These are phyloP conservation scores for Nidula microcarpa DNA, from an alignment of 768 basidiomycete species.

Conservation along the genomic window DNA sequence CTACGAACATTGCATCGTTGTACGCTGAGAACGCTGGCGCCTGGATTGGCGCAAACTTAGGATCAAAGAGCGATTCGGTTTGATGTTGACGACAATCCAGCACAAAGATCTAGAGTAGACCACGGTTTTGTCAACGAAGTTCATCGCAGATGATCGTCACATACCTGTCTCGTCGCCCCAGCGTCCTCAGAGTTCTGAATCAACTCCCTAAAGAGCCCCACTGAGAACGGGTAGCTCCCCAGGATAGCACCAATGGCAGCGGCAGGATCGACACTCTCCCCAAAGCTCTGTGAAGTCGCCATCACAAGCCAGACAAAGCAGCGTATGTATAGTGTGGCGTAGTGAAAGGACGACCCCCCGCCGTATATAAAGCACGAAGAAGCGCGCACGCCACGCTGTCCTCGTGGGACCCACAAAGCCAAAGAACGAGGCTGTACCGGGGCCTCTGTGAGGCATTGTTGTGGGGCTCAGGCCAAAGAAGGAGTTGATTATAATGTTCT, in stretches of 20 bases:
- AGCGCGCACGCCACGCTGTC: too few relatives aligned
- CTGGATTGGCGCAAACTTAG: slow-evolving; percentile 24
- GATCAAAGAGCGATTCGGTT: slow-evolving; percentile 16
- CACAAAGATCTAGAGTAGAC: slow-evolving; percentile 30
- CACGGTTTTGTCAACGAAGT: neutral
- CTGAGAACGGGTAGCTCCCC: slow-evolving; percentile 39
- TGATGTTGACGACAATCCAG: slow-evolving; percentile 34
- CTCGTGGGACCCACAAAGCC: too few relatives aligned
- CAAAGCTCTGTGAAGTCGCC: slow-evolving; percentile 4
- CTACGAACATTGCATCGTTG: slow-evolving; percentile 38
- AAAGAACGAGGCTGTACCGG: too few relatives aligned
- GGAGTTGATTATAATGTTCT: too few relatives aligned
- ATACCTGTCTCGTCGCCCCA: slow-evolving; percentile 37
- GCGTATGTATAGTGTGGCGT: too few relatives aligned
- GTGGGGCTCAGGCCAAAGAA: too few relatives aligned
- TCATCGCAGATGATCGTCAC: slow-evolving; percentile 1
- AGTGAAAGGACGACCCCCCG: too few relatives aligned
- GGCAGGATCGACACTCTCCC: slow-evolving; percentile 14
- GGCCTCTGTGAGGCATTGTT: too few relatives aligned
- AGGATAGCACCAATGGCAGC: slow-evolving; percentile 28
- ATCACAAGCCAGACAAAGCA: too few relatives aligned
- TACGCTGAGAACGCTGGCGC: slow-evolving; percentile 45
- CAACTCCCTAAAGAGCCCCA: slow-evolving; percentile 40
- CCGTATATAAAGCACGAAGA: too few relatives aligned
- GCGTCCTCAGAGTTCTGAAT: slow-evolving; percentile 52